These are phyloP conservation scores for Zymoseptoria crescenta DNA, from an alignment of 2,329 filamentous ascomycete species.

Conservation along the genomic window DNA sequence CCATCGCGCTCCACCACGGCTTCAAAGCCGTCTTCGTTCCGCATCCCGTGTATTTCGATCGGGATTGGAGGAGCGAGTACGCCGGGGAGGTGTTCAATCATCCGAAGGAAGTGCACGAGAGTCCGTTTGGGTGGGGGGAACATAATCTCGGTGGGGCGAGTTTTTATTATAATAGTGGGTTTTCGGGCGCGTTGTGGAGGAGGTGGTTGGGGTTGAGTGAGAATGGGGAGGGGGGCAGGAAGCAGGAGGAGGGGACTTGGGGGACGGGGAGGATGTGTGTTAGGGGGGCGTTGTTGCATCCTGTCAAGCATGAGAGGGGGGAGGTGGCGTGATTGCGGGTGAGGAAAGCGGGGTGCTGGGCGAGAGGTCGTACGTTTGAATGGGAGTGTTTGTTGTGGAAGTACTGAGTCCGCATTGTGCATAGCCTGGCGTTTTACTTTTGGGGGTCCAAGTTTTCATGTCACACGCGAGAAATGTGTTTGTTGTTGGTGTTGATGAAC, in stretches of 20 bases:
- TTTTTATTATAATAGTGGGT: constrained; percentile 46
- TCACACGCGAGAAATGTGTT: too few species aligned
- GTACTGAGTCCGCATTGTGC: neutral
- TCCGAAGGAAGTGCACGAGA: constrained; percentile 38
- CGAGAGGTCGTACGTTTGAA: too few species aligned
- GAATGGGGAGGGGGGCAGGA: constrained; percentile 33
- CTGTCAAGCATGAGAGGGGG: constrained; percentile 42
- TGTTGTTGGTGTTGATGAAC: too few species aligned
- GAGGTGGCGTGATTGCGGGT: neutral
- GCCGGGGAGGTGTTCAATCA: constrained; percentile 44
- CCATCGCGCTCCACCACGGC: constrained; percentile 66
- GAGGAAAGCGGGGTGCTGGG: neutral
- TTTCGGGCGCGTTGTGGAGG: constrained; percentile 42
- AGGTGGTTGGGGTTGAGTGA: constrained; percentile 43
- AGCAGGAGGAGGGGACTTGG: constrained; percentile 24
- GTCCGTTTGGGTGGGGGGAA: constrained; percentile 45
- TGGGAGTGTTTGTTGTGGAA: too few species aligned
- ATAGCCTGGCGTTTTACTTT: too few species aligned
- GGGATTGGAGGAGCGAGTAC: constrained; percentile 53
- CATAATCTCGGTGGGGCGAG: constrained; percentile 44
- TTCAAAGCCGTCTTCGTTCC: constrained; percentile 72
- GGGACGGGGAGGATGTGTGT: constrained; percentile 42
- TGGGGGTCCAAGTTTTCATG: too few species aligned
- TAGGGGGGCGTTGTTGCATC: constrained; percentile 39
- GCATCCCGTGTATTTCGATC: constrained; percentile 72